A percentile compares a stretch with the other conserved stretches of the same genome.
These are phyloP conservation scores for Tylopilus sp. DNA, from an alignment of 768 basidiomycete species.

Conservation along the genomic window DNA sequence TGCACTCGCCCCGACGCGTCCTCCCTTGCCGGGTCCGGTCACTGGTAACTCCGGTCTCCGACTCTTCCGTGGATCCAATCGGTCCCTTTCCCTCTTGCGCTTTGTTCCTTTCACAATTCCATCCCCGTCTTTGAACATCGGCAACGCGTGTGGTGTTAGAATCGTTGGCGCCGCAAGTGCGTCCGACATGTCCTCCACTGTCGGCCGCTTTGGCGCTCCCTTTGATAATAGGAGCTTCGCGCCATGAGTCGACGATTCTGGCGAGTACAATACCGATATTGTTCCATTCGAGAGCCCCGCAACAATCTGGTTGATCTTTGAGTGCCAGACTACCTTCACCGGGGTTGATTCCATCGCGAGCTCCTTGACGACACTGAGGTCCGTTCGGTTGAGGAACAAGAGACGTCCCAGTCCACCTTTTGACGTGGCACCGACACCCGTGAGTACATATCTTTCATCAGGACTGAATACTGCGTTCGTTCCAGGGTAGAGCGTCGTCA, in stretches of 20 bases:
- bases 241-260: conserved; percentile 84
- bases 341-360: conserved; percentile 74
- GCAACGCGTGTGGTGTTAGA: conserved; percentile 85
- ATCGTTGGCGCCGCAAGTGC: conserved; percentile 84
- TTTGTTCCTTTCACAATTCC: conserved; percentile 71
- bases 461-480: conserved; percentile 97
- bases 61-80: conserved; percentile 88
- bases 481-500: conserved; percentile 81
- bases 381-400: conserved; percentile 68
- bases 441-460: conserved; percentile 85
- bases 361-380: conserved; percentile 63
- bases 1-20: conserved; percentile 93
- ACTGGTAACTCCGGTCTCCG: conserved; percentile 90
- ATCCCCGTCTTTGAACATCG: conserved; percentile 85
- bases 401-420: conserved; percentile 71
- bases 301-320: conserved; percentile 95
- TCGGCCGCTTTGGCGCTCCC: conserved; percentile 77
- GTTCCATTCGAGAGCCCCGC: conserved; percentile 85
- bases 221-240: conserved; percentile 87
- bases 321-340: conserved; percentile 91
- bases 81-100: conserved; percentile 85
- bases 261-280: conserved; percentile 90
- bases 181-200: conserved; percentile 86
- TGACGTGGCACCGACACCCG: conserved; percentile 68
- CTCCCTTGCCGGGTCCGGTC: conserved; percentile 89